phyloP scores from a whole-genome alignment of 2,329 filamentous ascomycete genomes.

The Pestalotiopsis sp. region DNA sequence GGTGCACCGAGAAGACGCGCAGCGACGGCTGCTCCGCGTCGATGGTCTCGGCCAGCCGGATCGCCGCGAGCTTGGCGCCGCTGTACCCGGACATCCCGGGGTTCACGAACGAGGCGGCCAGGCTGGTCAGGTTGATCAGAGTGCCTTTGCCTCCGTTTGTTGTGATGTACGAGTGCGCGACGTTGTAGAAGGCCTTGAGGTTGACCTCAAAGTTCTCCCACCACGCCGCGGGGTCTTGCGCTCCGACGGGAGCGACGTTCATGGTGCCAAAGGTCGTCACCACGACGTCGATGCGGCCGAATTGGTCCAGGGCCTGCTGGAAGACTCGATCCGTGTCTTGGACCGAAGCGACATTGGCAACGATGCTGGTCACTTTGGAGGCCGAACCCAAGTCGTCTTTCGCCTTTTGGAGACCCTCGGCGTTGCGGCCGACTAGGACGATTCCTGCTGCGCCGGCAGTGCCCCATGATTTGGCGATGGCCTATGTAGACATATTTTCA shows the following conservation, averaged over 20 bases:
- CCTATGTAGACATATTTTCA: not conserved
- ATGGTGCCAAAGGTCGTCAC: constrained; percentile 43
- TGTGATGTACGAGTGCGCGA: not conserved
- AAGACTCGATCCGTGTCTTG: not conserved
- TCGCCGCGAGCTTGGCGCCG: constrained; percentile 23
- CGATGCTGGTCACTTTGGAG: not conserved
- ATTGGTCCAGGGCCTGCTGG: not conserved
- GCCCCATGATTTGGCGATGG: constrained; percentile 2
- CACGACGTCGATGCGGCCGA: constrained; percentile 38
- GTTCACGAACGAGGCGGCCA: constrained; percentile 23
- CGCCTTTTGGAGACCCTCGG: constrained; percentile 2
- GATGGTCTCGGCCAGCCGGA: constrained; percentile 28
- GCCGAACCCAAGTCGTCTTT: not conserved
- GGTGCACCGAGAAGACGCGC: constrained; percentile 24
- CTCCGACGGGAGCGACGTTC: constrained; percentile 5
- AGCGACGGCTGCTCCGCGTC: constrained; percentile 26
- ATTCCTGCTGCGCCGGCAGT: not conserved
- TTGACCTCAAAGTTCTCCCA: constrained; percentile 53
- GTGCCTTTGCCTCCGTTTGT: constrained; percentile 21
- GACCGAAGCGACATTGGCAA: not conserved
- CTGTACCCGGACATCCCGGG: constrained; percentile 26
- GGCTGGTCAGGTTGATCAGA: constrained; percentile 26
- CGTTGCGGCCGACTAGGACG: constrained; percentile 6
- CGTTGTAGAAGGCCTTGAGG: constrained; percentile 45
- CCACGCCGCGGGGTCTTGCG: constrained; percentile 29